These are phyloP conservation scores for Chlorella variabilis DNA, from an alignment of 163 green algal species.

Conservation along the genomic window DNA sequence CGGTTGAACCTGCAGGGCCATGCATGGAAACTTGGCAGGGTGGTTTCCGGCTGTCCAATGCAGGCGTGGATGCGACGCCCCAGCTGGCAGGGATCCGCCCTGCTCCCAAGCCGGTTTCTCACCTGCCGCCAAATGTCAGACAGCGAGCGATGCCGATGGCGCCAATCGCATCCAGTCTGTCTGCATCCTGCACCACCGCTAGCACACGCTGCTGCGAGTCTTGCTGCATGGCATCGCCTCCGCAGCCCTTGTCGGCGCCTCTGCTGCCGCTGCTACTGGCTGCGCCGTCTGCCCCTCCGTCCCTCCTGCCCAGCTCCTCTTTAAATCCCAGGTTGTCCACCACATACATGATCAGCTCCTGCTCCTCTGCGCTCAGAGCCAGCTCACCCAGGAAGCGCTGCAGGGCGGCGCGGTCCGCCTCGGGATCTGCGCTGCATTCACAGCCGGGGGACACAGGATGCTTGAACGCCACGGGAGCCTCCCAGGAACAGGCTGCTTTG, in stretches of 20 bases:
- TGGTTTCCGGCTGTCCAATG: too few species aligned
- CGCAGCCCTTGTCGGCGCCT: not conserved
- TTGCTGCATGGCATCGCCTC: not conserved
- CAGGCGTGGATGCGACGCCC: too few species aligned
- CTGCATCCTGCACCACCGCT: conserved; percentile 78
- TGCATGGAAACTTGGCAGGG: too few species aligned
- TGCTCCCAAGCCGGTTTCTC: too few species aligned
- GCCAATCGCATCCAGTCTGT: conserved; percentile 84
- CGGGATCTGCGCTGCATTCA: not conserved
- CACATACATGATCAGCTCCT: conserved; percentile 49
- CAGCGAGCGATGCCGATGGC: conserved; percentile 85
- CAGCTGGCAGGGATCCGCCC: too few species aligned
- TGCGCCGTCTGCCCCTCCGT: not conserved
- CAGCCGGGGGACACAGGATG: not conserved
- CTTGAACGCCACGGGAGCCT: not conserved
- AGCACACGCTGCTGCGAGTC: conserved; percentile 35
- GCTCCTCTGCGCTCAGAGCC: conserved; percentile 10
- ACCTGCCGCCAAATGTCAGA: conserved; percentile 77
- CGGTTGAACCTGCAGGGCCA: conserved; percentile 48
- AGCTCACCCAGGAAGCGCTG: conserved; percentile 57
- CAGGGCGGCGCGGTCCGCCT: not conserved
- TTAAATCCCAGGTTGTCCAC: conserved; percentile 73
- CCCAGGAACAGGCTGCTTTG: too few species aligned
- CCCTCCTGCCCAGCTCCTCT: conserved; percentile 1
- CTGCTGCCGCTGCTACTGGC: not conserved